Conservation (phyloP, 129 eudicot genomes). For the Saposhnikovia divaricata region DNA sequence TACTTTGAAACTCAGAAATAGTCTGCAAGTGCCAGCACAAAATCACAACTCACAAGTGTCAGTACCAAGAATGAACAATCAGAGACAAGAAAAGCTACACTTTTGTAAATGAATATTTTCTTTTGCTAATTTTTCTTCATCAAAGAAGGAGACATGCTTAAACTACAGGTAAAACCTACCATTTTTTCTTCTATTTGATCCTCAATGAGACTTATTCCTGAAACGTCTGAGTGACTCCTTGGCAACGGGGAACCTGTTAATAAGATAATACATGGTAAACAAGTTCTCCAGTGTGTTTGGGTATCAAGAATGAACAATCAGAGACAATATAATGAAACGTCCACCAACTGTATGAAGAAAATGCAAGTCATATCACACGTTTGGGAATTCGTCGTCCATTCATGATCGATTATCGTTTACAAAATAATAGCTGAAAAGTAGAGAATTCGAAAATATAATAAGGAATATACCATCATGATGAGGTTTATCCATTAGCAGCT, state of each 20-base stretch:
- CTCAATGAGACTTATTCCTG: constrained; percentile 34
- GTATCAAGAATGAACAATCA: background rate
- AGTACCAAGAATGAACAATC: background rate
- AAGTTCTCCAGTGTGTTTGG: background rate
- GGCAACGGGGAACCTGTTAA: constrained; percentile 59
- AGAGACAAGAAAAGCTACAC: background rate
- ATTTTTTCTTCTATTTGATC: constrained; percentile 59
- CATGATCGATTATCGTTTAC: background rate
- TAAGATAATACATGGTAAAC: background rate
- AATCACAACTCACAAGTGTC: background rate
- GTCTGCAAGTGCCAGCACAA: constrained; percentile 39
- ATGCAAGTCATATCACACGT: background rate
- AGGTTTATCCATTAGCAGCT: constrained; percentile 66
- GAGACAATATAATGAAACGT: background rate
- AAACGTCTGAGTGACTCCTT: constrained; percentile 62
- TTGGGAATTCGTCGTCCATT: background rate
- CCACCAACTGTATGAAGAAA: background rate
- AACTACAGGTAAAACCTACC: constrained; percentile 33
- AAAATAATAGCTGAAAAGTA: background rate
- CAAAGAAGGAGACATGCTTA: background rate
- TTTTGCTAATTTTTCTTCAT: background rate
- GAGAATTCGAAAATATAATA: background rate
- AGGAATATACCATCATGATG: constrained; percentile 49
- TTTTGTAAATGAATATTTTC: background rate
- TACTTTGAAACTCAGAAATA: constrained; percentile 36